Evolutionary conservation across 148 eudicot genomes (phyloP).

Genomic region (Camellia granthamiana): DNA sequence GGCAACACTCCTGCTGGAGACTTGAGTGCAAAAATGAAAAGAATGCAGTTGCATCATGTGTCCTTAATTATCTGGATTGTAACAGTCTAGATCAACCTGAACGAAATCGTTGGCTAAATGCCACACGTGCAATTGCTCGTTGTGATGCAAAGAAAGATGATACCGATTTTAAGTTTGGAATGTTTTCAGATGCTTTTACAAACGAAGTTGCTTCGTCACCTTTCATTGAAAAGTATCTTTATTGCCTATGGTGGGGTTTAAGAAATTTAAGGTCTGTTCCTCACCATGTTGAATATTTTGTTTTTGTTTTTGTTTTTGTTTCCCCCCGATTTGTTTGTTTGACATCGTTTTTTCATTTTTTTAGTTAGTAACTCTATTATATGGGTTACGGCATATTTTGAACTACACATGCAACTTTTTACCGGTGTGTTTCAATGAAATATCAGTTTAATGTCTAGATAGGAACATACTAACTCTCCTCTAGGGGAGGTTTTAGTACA

Average conservation of each 20-base stretch:
- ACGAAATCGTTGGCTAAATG: constrained; percentile 58
- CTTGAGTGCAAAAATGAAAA: constrained; percentile 45
- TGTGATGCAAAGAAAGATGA: constrained; percentile 70
- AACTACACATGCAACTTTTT: not conserved
- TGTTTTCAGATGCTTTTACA: constrained; percentile 79
- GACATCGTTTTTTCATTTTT: not conserved
- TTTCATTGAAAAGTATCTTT: constrained; percentile 65
- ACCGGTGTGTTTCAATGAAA: not conserved
- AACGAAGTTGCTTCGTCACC: constrained; percentile 64
- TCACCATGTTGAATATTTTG: not conserved
- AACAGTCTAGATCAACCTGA: constrained; percentile 29
- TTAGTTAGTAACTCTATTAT: not conserved
- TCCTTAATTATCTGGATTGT: constrained; percentile 60
- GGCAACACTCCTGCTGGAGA: constrained; percentile 84
- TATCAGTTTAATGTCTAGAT: not conserved
- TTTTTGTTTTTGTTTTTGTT: not conserved
- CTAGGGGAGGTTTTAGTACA: not conserved
- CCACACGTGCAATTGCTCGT: constrained; percentile 32
- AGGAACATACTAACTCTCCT: not conserved
- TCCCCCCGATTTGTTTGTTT: not conserved
- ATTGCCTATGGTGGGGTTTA: constrained; percentile 91
- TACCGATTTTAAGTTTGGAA: constrained; percentile 73
- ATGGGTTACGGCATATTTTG: not conserved
- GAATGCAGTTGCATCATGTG: constrained; percentile 38
- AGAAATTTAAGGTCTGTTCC: constrained; percentile 66